Evolutionary conservation across 2,329 filamentous ascomycete species (phyloP), one percentile per base, ranked within the genome.

Genomic region (Pseudogymnoascus destructans): DNA sequence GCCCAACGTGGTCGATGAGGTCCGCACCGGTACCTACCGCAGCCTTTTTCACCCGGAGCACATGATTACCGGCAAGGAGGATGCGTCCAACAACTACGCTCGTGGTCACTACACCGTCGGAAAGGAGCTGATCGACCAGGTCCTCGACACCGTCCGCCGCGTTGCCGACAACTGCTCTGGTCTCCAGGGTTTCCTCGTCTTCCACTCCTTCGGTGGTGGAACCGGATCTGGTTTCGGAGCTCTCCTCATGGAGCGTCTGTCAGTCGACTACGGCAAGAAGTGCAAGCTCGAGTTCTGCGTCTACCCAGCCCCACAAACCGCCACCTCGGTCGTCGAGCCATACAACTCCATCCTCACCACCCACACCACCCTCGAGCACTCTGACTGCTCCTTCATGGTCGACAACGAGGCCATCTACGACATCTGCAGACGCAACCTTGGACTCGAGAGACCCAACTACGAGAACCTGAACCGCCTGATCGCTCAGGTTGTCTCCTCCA

Each of bases 331-430:
- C 62, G 93, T 98, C 64, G 93, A 98, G 84, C 93, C 93, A 61
- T 98, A 98, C 85, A 98, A 98, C 84, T 96, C 93, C 57, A 96
- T 97, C 72, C 85, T 98, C 66, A 96, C 93, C 68, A 97, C 93
- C 64, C 93, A 98, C 84, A 97, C 91, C 72, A 97, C 93, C 64
- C 85, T 98, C 59, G 93, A 98, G 83, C 91, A 98, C 82, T 95
- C 91, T 63, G 93, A 98, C 82, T 97, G 93, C 82, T 95, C 88
- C 69, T 98, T 98, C 83, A 95, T 97, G 89, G 93, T 98, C 67
- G 93, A 98, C 80, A 98, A 98, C 77, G 93, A 98, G 81, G 93
- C 93, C 70, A 96, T 98, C 74, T 97, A 97, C 77, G 93, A 97
- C 73, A 97, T 98, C 74, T 98, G 93, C 86, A 87, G 91, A 71